Evolutionary conservation across 305 asterid species (phyloP), one percentile per base, ranked within the genome.

Genomic region (Galium porrigens): DNA sequence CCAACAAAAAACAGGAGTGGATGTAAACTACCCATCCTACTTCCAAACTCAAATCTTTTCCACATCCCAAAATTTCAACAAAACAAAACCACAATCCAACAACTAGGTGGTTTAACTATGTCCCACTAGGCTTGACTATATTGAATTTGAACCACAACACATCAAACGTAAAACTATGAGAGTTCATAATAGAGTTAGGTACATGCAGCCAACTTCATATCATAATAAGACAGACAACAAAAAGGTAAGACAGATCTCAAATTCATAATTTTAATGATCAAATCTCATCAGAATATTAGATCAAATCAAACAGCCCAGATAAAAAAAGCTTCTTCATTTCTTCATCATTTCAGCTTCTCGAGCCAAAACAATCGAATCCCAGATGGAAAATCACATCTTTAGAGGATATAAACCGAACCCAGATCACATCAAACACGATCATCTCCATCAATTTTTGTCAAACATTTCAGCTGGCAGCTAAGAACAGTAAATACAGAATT

Each of bases 351-450:
- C 6, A 58, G 44, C 63, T 58, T 15, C 36, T 58, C 18, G 22
- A 58, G 17, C 2, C 18, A 3, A 17, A 25, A 41, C 1, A 48
- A 30, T 20, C 57, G 46, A 53, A 65, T 12, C 62, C 51, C 61
- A 52, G 34, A 65, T 17, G 12, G 53, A 25, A 17, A 52, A 65
- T 52, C 62, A 65, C 52, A 17, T 34, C n/a, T n/a, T 8, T n/a
- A 53, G 18, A 64, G 55, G 12, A 44, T 7, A 0, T 15, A 8
- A 9, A 15, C 63, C 25, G 27, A 30, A 32, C 44, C 63, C 63
- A 58, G 18, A 30, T 58, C 44, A 58, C 63, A 15, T 58, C 44
- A 58, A 27, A 15, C 44, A 58, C 29, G 55, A 22, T 32, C 17
- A 7, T 41, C 56, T 18, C 22, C 9, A 7, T 27, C 44, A 25